Evolutionary conservation across 495 filamentous ascomycete genomes (phyloP), one percentile per base, ranked within the genome.

Genomic region (Mytilinidion resinicola): DNA sequence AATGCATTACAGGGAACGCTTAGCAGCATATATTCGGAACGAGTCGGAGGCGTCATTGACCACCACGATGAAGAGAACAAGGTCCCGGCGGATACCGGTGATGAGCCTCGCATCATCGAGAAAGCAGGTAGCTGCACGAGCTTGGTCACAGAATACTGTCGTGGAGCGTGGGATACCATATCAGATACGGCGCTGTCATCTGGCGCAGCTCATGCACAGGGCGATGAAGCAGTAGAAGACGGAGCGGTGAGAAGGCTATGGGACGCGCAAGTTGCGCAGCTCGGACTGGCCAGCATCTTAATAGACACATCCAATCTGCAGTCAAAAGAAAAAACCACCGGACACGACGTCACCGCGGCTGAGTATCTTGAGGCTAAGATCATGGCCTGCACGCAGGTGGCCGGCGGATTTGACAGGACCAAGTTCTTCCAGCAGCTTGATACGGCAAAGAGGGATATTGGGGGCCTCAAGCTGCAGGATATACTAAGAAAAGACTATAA

Each of bases 401-500:
- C 62, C 8, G 63, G 65, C 10, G 65, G 63, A 2, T 90, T 80
- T 77, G 76, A 86, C 54, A 69, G 82, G 15, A 67, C 72, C 4
- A 54, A 51, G 0, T 91, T 89, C 72, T 95, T 81, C 67, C 64
- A 81, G 9, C 70, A 80, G 35, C 74, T 96, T 49, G 73, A 77
- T 14, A 55, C 69, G 4, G 85, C 91, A 6, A 96, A 96, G 71
- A 76, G 82, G 59, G 79, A 90, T 59, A 78, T 97, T 46, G 80
- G 80, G 52, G 61, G 70, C 3, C 73, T 98, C 58, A 78, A 76
- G 2, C 67, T 93, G 57, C 70, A 80, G 3, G 95, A 96, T 60
- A 79, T 96, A 14, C 69, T 96, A 48, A 79, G 85, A 56, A 91
- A 95, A 62, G 93, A 98, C 71, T 98, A 93, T 72, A 98, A 98